Base-by-base conservation (phyloP, 2,329 filamentous ascomycete species). In the Talaromyces sp. region DNA sequence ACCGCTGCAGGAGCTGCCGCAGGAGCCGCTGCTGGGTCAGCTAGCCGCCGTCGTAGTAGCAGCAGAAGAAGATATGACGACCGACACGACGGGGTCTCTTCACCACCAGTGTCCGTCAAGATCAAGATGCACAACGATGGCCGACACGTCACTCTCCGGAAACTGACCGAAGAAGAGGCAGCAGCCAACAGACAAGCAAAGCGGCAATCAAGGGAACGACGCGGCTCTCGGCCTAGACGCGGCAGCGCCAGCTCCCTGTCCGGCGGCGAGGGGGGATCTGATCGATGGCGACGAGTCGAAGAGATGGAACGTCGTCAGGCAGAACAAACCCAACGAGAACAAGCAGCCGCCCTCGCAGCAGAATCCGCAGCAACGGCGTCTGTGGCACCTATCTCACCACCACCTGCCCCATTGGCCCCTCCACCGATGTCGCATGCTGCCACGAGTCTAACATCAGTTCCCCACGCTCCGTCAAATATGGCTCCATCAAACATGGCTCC, bases 71-170 rank as follows among this genome's bases (percentile, higher is more conserved):
- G 53, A 32, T 33, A 57, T 17, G 55, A 79, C 52, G 77, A 79
- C 63, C 70, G 66, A 42, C 71, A 75, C 47, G 77, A 80, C 52
- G 77, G 79, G 63, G 73, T 81, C 32, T 78, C 78, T 27, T 85
- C 83, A 0, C 84, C 84, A n/a, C 84, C 85, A 2, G 84, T 87
- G 54, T 85, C 82, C 32, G 81, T 88, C 60, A 86, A 87, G 70
- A 81, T 88, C 49, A 86, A 86, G 69, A 85, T 87, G 81, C 85
- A 87, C 71, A 82, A 83, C 62, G 84, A 88, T 65, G 85, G 85
- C 27, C 80, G 84, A 8, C 83, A 86, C 67, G 84, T 88, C 39
- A 88, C 86, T 2, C 77, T 88, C 8, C 79, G 85, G 30, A 78
- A 85, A 13, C 74, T 88, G 28, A 85, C 84, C 11, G 83, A 86